Base-by-base conservation (phyloP, 1,284 basidiomycete species). In the Ustilago crameri region DNA sequence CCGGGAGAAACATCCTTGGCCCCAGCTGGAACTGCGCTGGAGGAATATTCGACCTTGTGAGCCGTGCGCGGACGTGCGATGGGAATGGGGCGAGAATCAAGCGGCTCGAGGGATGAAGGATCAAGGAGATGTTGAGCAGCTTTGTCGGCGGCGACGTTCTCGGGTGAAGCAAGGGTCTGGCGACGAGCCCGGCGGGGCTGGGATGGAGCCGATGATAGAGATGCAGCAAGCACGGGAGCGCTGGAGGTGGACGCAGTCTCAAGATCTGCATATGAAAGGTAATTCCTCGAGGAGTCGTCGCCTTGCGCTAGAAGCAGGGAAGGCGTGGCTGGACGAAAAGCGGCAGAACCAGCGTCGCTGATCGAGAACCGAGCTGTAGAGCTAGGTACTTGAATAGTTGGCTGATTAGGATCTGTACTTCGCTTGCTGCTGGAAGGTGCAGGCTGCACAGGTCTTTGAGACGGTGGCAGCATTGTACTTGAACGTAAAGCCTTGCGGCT, bases 121-220 rank as follows among this genome's bases (percentile, higher is more conserved):
- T 60, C 61, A 34, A 59, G 55, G 35, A 70, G 43, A 34, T 52
- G 34, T 2, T 45, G 57, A 18, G 58, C 38, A 9, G 48, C 46
- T 34, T 51, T 32, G 24, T 65, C 68, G 12, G 68, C 62, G 3
- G 58, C 68, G 15, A 62, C 51, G n/a, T 54, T 65, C n/a, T 59
- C 68, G 3, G 62, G 68, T 22, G 68, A 71, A 1, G 68, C 53
- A 12, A 71, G 51, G 3, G 68, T 65, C 58, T 62, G 62, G 4
- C 62, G 61, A 22, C 67, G 67, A n/a, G 51, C 51, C 8, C 37
- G 56, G 17, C 57, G 56, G 15, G 26, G 30, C 15, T 40, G 48
- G 14, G 32, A n/a, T 9, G 42, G 20, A 17, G n/a, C 20, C 5
- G 18, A 18, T 3, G 53, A 26, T 17, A 30, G 30, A 17, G 35